Evolutionary conservation across 257 asterid genomes (phyloP), one percentile per base, ranked within the genome.

Genomic region (Nicotiana paniculata): DNA sequence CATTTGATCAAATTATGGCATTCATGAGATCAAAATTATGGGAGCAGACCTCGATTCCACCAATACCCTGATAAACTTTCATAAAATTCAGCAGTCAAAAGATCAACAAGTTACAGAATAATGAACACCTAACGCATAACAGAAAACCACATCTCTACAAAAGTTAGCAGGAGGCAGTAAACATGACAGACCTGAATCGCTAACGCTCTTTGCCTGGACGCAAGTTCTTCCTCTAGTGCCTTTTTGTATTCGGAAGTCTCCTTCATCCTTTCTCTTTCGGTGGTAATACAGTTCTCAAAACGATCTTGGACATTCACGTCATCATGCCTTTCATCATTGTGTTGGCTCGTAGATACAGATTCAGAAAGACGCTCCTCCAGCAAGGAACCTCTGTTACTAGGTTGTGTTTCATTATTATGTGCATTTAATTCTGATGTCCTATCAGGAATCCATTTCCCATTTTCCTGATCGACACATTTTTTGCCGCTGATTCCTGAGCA

Each of bases 241-340:
- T 85, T 92, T 86, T 89, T 92, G 85, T 92, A 96, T 82, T 91
- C 98, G 66, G 92, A 97, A 3, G 99, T 96, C 86, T 96, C 98
- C 92, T 96, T 96, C 26, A 87, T 89, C 84, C 87, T 92, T 82
- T 96, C 99, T 46, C 95, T 93, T 26, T 86, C 93, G 77, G 55
- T 83, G 69, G 88, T 82, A 32, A 93, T 65, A 77, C 84, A 83
- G 70, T 85, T 83, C 84, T 76, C 87, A 12, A 3, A 82, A 77
- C 57, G 2, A 39, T 48, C 80, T 79, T 83, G 72, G 54, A 66
- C 70, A 43, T 75, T 83, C 77, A 67, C 69, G 17, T n/a, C 65
- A 46, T 68, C 88, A 82, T 68, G 87, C 75, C 61, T 77, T 63
- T 82, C 69, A 62, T 85, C 90, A 81, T 81, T 83, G 84, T 2